Conservation (phyloP, 2,329 filamentous ascomycete genomes). For the Trichoderma afroharzianum region DNA sequence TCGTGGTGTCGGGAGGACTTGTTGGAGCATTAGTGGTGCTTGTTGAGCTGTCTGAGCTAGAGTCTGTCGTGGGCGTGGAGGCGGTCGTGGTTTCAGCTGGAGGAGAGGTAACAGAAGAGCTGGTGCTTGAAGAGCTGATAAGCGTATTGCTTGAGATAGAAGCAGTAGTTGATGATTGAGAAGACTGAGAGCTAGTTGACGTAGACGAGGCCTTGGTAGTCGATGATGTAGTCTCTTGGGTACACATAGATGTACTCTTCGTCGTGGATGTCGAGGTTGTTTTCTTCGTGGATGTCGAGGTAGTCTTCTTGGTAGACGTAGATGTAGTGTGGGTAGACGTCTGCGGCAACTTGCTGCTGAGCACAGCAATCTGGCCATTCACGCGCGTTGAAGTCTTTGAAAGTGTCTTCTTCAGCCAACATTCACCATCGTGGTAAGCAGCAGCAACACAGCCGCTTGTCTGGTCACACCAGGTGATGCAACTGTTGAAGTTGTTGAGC, state of each 20-base stretch:
- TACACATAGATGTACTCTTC: not conserved
- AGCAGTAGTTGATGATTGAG: not conserved
- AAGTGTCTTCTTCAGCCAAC: not conserved
- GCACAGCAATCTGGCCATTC: not conserved
- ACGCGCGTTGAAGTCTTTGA: not conserved
- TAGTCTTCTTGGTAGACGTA: not conserved
- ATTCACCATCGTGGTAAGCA: not conserved
- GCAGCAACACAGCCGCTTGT: not conserved
- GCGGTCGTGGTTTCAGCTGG: not conserved
- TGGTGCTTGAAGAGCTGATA: not conserved
- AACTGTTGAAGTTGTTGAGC: not conserved
- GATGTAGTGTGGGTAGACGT: not conserved
- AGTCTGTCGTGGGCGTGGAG: not conserved
- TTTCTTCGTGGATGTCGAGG: not conserved
- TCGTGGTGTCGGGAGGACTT: not conserved
- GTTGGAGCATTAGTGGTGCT: not conserved
- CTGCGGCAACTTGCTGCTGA: constrained; percentile 1
- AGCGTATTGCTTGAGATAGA: not conserved
- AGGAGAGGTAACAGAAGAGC: not conserved
- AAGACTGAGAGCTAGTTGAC: not conserved
- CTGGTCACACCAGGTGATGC: not conserved
- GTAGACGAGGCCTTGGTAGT: not conserved
- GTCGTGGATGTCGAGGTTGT: not conserved
- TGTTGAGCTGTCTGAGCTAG: not conserved
- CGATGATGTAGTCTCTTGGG: not conserved